These are phyloP conservation scores for Colletotrichum truncatum DNA, from an alignment of 2,329 filamentous ascomycete genomes.

Conservation along the genomic window DNA sequence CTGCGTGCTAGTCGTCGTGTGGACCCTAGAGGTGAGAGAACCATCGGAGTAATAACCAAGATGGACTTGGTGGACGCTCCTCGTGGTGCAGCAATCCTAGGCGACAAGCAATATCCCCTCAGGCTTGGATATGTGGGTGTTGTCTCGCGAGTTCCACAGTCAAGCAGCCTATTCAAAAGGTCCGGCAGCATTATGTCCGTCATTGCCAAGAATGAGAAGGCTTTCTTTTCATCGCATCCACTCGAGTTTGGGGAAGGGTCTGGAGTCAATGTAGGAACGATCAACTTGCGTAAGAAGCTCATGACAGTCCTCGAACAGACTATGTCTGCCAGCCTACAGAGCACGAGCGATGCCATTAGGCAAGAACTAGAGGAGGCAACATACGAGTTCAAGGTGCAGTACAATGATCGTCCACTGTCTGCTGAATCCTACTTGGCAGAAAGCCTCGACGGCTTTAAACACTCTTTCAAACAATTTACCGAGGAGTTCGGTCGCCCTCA, in stretches of 20 bases:
- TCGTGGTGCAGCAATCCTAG: slow-evolving; percentile 81
- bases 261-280: slow-evolving; percentile 82
- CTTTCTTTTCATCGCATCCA: slow-evolving; percentile 87
- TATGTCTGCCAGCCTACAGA: slow-evolving; percentile 92
- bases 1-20: slow-evolving; percentile 89
- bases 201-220: slow-evolving; percentile 87
- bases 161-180: slow-evolving; percentile 82
- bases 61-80: slow-evolving; percentile 94
- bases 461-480: slow-evolving; percentile 94
- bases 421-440: slow-evolving; percentile 97
- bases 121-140: slow-evolving; percentile 97
- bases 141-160: slow-evolving; percentile 80
- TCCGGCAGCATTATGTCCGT: slow-evolving; percentile 80
- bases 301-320: slow-evolving; percentile 98
- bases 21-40: slow-evolving; percentile 92
- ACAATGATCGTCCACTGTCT: slow-evolving; percentile 94
- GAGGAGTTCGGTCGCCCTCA: slow-evolving; percentile 90
- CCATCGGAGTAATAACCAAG: slow-evolving; percentile 98
- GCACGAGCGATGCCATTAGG: slow-evolving; percentile 89
- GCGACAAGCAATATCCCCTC: slow-evolving; percentile 91
- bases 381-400: slow-evolving; percentile 99
- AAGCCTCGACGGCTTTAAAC: slow-evolving; percentile 95
- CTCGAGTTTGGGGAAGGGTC: slow-evolving; percentile 79
- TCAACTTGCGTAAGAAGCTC: slow-evolving; percentile 89
- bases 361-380: slow-evolving; percentile 96